Evolutionary conservation across 2,329 filamentous ascomycete genomes (phyloP), one percentile per base, ranked within the genome.

Genomic region (Alternaria novae-zelandiae): DNA sequence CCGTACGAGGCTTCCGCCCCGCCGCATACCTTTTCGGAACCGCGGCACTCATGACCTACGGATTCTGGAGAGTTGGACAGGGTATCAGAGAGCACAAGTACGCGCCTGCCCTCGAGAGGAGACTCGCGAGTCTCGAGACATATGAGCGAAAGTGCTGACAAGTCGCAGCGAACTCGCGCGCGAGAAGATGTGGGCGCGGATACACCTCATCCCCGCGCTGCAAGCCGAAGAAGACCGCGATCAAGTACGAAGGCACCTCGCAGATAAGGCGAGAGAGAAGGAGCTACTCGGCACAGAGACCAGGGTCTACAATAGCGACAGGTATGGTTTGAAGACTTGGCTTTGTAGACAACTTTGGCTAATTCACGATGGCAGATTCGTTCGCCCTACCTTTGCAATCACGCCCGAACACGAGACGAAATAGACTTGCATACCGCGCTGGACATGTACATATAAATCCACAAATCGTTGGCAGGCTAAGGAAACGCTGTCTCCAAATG

Each of bases 141-240:
- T 25, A 30, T 23, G 13, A 17, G 25, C 15, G 23, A 17, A 54
- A 57, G 44, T 61, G 55, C 73, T 77, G 57, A 78, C 69, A 41
- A n/a, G 17, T 25, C 25, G 61, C 75, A 97, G 94, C 78, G 96
- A 99, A 83, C 90, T 97, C 71, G 92, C 90, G 68, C 93, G 96
- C 74, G 96, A 99, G 80, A 99, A 98, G 86, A 96, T 97, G 89
- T 99, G 96, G 96, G 89, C 93, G 66, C 91, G 96, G 79, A 97
- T 99, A 83, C 89, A 98, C 83, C 87, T 99, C 69, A 96, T 95
- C 77, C 96, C 96, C 62, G 84, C 97, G 68, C 89, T 99, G 68
- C 95, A 98, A 81, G 96, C 96, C 60, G 96, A 99, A 80, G 94
- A 97, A 82, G 96, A 99, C 84, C 91, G 96, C 65, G 96, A 99